Evolutionary conservation across 257 asterid species (phyloP), one percentile per base, ranked within the genome.

Genomic region (Capsicum rhomboideum): DNA sequence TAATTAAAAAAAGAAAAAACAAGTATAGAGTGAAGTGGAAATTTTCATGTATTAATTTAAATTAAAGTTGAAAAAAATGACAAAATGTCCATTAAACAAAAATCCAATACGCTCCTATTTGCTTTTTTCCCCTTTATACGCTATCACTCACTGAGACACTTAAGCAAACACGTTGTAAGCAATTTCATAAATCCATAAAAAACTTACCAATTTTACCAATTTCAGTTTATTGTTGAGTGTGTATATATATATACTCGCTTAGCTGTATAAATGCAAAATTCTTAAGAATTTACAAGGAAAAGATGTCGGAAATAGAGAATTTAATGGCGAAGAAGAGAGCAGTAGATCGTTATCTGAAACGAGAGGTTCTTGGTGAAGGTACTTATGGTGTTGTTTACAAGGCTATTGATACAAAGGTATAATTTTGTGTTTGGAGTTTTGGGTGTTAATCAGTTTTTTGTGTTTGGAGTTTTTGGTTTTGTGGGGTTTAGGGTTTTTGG

Each of bases 321-420:
- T 26, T 75, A 29, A 49, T 75, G 61, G 6, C 84, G 68, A 61
- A 61, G 23, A 61, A 93, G 90, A 93, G 92, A 87, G 98, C 93
- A 16, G 97, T 95, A 80, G 98, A 95, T 90, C 98, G 98, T 71
- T 97, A 97, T 86, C 91, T 93, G 72, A 97, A 93, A 85, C 93
- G 97, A 37, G 98, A 92, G 78, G 90, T 90, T 20, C 96, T 97
- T 26, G 99, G 99, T 71, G 97, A 97, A 89, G 99, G 99, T 58
- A 97, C 99, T 21, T 95, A 97, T 67, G 99, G 99, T 46, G 98
- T 95, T 85, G 98, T 97, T 55, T 93, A 83, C 93, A 97, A 97
- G 84, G 99, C 98, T 54, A 94, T 95, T 89, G 99, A 95, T 84
- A 97, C 97, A 16, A 93, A 93, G 98, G 99, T 97, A 86, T 34